Evolutionary conservation across 2,329 filamentous ascomycete genomes (phyloP), one percentile per base, ranked within the genome.

Genomic region (Scedosporium boydii): DNA sequence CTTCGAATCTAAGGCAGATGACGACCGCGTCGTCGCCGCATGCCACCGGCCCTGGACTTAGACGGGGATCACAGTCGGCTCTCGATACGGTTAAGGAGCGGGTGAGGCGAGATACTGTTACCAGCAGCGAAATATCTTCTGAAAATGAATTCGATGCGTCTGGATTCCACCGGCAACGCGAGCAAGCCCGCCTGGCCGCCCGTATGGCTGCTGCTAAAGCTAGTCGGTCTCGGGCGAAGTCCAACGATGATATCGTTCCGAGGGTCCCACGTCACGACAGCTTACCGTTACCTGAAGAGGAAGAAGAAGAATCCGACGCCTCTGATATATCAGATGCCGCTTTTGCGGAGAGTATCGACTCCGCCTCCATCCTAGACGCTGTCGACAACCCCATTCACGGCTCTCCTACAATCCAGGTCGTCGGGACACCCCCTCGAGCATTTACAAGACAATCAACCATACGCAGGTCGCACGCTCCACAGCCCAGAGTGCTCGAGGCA

Each of bases 91-190:
- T 88, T 63, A 89, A 87, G 71, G 87, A 88, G 73, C 79, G 89
- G 16, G 80, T 86, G 1, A 79, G 90, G 41, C 78, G 89, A 66
- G 89, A 92, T 71, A 93, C 90, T 0, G 87, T 90, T 57, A 93
- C 90, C 1, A 91, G 89, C 74, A 92, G 89, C 69, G 90, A 93
- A 67, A 85, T 93, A 68, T 93, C 89, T 0, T 93, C 89, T 0
- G 90, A 93, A 65, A 92, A 91, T 68, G 90, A 93, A 68, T 82
- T 89, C 56, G 89, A 91, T 67, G 81, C 85, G 0, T 82, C 85
- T 0, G 81, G 81, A 1, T 89, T 86, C 69, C 85, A 87, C 66
- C 82, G 81, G 67, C 83, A 87, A 64, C 79, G 84, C 58, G 84
- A 88, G 64, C 83, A 82, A 2, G 80, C 84, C 1, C 80, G 82